Conservation (phyloP, 2,329 filamentous ascomycete genomes). For the Orbilia brochopaga region DNA sequence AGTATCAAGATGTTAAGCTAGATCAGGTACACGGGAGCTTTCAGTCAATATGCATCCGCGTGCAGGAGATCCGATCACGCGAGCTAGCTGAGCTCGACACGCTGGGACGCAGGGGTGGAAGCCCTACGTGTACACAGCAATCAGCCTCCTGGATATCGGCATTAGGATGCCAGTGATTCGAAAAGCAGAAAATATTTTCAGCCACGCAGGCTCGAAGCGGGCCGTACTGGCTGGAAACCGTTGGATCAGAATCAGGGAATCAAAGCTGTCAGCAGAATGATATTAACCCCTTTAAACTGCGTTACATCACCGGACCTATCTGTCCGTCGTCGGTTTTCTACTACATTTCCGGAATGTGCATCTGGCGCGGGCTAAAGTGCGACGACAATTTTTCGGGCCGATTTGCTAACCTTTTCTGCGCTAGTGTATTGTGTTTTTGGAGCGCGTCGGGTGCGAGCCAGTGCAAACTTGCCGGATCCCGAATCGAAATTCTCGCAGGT, state of each 20-base stretch:
- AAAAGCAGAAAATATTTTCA: background rate
- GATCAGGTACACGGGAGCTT: conserved; percentile 23
- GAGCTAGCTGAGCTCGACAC: background rate
- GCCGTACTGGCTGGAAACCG: background rate
- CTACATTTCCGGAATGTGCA: conserved; percentile 39
- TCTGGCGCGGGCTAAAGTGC: conserved; percentile 25
- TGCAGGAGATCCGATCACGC: background rate
- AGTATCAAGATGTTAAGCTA: conserved; percentile 3
- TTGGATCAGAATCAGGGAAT: background rate
- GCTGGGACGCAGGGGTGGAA: background rate
- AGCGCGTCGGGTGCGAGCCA: conserved; percentile 13
- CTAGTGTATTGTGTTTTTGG: conserved; percentile 15
- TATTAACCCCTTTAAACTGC: conserved; percentile 15
- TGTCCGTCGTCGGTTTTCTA: conserved; percentile 35
- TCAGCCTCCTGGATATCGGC: background rate
- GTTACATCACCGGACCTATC: conserved; percentile 28
- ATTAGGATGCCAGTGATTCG: background rate
- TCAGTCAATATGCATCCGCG: background rate
- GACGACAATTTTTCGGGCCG: conserved; percentile 51
- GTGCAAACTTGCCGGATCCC: conserved; percentile 40
- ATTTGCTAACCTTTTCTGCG: conserved; percentile 17
- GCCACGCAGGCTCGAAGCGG: too few species aligned
- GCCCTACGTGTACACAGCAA: background rate
- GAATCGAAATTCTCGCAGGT: conserved; percentile 1
- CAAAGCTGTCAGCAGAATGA: background rate